These are phyloP conservation scores for Cercophora newfieldiana DNA, from an alignment of 495 filamentous ascomycete species.

Conservation along the genomic window DNA sequence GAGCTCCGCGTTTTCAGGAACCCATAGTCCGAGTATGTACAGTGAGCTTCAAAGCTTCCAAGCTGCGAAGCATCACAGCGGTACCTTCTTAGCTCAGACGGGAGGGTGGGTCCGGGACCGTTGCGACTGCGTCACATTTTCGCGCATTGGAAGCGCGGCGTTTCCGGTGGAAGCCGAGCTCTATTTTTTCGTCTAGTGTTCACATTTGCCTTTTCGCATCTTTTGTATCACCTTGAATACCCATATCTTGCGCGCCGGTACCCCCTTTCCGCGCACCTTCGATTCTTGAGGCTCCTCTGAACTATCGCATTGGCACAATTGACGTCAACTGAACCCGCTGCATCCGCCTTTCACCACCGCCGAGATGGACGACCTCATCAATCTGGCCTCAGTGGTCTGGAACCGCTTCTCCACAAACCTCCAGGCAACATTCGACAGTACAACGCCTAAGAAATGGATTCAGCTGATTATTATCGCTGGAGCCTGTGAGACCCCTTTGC, in stretches of 20 bases:
- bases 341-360: not conserved
- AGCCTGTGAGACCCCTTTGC: constrained; percentile 24
- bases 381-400: constrained; percentile 33
- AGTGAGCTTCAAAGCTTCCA: not conserved
- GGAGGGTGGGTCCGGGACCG: not conserved
- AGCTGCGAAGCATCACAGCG: not conserved
- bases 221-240: not conserved
- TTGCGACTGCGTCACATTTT: constrained; percentile 5
- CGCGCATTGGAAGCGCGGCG: constrained; percentile 7
- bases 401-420: constrained; percentile 57
- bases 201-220: not conserved
- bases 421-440: constrained; percentile 52
- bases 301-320: too few species aligned
- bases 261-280: not conserved
- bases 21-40: not conserved
- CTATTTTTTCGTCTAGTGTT: constrained; percentile 2
- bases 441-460: constrained; percentile 59
- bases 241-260: not conserved
- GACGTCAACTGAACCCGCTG: not conserved
- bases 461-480: constrained; percentile 61
- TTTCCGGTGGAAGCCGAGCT: constrained; percentile 7
- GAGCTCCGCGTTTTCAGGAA: not conserved
- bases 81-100: not conserved
- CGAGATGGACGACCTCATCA: constrained; percentile 39
- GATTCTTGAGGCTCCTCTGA: not conserved